Conservation (phyloP, 2,329 filamentous ascomycete species). For the Colletotrichum sp. region DNA sequence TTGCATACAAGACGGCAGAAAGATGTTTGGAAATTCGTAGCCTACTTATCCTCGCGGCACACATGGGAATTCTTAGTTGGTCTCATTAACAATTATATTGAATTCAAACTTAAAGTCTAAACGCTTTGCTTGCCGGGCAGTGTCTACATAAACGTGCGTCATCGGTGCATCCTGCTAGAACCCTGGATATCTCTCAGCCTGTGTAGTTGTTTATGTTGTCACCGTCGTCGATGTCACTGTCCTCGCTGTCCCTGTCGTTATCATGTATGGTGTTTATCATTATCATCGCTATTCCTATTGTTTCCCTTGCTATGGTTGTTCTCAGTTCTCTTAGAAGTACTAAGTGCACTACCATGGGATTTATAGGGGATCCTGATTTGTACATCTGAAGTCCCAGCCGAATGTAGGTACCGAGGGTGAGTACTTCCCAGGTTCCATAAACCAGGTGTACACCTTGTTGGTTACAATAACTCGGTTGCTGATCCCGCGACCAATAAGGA, state of each 20-base stretch:
- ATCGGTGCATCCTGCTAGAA: neutral
- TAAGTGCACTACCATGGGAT: no score
- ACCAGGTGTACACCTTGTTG: neutral
- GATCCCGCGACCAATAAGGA: fast-evolving
- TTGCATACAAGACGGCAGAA: neutral
- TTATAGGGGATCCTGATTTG: neutral
- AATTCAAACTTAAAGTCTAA: fast-evolving
- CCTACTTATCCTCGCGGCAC: neutral
- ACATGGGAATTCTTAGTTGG: neutral
- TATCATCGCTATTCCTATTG: no score
- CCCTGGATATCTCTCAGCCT: neutral
- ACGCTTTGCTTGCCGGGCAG: fast-evolving
- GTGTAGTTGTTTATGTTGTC: fast-evolving
- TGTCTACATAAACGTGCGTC: neutral
- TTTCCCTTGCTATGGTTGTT: no score
- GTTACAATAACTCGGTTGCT: neutral
- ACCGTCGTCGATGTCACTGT: neutral
- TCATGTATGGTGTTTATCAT: no score
- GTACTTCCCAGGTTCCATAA: neutral
- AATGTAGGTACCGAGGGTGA: neutral
- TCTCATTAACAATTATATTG: neutral
- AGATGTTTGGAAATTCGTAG: neutral
- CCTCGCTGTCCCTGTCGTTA: no score
- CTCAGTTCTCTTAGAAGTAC: no score
- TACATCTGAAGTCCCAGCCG: neutral